Evolutionary conservation across 2,329 filamentous ascomycete genomes (phyloP).

Genomic region (Cercospora canescens): DNA sequence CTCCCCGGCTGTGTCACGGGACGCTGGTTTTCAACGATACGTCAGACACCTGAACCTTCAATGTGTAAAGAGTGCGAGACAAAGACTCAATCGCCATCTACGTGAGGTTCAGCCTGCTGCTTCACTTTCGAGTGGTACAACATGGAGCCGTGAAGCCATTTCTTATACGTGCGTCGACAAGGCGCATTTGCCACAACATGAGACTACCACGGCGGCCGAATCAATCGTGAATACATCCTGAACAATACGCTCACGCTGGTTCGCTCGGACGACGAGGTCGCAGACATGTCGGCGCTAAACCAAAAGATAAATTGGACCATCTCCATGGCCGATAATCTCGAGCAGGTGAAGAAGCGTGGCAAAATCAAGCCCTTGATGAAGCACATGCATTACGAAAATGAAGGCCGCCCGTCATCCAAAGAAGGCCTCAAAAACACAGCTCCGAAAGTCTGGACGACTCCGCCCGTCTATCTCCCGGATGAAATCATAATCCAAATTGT

Average conservation of each 20-base stretch:
- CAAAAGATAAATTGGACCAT: conserved; percentile 38
- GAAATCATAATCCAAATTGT: conserved; percentile 57
- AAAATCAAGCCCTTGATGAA: conserved; percentile 13
- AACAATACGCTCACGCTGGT: background rate
- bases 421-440: conserved; percentile 1
- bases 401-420: conserved; percentile 1
- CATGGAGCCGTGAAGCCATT: background rate
- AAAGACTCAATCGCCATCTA: background rate
- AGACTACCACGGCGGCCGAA: conserved; percentile 3
- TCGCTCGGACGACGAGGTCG: background rate
- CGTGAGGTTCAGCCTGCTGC: background rate
- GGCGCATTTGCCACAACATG: background rate
- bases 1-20: background rate
- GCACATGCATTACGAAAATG: conserved; percentile 8
- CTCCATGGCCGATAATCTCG: conserved; percentile 38
- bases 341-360: conserved; percentile 24
- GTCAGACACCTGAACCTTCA: background rate
- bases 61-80: background rate
- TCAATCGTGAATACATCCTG: background rate
- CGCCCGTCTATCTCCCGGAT: conserved; percentile 50
- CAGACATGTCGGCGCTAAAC: conserved; percentile 35
- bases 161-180: background rate
- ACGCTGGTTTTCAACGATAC: background rate
- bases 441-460: conserved; percentile 22
- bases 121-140: background rate